phyloP scores from a whole-genome alignment of 257 asterid species.

The Euphrasia confusa region DNA sequence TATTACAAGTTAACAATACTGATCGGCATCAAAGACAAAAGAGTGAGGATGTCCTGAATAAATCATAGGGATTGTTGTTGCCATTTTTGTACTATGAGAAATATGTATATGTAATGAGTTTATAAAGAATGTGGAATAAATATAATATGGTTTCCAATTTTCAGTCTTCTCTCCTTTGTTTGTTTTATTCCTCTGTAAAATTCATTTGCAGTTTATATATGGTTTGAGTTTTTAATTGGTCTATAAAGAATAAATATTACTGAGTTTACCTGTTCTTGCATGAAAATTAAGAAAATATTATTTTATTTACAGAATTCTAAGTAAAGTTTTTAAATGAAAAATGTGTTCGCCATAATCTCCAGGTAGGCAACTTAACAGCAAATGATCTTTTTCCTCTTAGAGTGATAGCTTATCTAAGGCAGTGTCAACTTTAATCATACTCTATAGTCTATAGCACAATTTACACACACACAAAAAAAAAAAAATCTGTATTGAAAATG shows the following conservation, averaged over 20 bases:
- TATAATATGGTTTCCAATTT: too few relatives aligned
- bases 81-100: neutral
- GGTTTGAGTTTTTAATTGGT: too few relatives aligned
- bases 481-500: conserved; percentile 8
- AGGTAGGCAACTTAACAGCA: too few relatives aligned
- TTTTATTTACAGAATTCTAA: too few relatives aligned
- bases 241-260: too few relatives aligned
- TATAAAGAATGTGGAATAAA: neutral
- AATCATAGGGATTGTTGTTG: neutral
- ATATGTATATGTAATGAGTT: conserved; percentile 6
- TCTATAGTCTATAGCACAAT: conserved; percentile 2
- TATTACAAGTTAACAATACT: conserved; percentile 18
- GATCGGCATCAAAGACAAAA: conserved; percentile 1
- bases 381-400: neutral
- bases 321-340: too few relatives aligned
- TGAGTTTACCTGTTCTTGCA: too few relatives aligned
- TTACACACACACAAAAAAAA: conserved; percentile 31
- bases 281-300: too few relatives aligned
- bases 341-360: too few relatives aligned
- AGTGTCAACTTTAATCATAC: conserved; percentile 15
- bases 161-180: too few relatives aligned
- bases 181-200: too few relatives aligned
- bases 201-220: too few relatives aligned
- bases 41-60: conserved; percentile 16
- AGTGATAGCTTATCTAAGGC: conserved; percentile 10